Base-by-base conservation (phyloP, 2,329 filamentous ascomycete species). In the Ophidiomyces ophidiicola region DNA sequence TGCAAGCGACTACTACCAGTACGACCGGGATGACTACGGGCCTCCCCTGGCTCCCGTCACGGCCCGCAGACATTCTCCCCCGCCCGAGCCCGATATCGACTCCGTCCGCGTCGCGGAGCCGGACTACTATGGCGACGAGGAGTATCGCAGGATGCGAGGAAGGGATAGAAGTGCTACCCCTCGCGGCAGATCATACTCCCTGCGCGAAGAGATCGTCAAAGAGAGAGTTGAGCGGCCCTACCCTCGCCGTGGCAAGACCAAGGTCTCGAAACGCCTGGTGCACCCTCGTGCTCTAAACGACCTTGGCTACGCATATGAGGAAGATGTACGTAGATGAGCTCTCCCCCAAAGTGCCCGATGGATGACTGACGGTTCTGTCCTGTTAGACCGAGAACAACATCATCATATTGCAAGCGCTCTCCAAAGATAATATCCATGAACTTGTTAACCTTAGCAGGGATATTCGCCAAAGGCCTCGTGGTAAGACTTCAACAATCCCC, bases 391-490 rank as follows among this genome's bases (percentile, higher is more conserved):
- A 81, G n/a, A n/a, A n/a, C 49, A 81, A 80, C 15, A 76, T 90
- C 50, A 74, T 94, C 37, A 77, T 96, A 23, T 76, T 82, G 50
- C 80, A 83, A 54, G 87, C 88, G 6, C 70, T 96, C 4, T 82
- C 84, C 11, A 87, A 92, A 51, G 77, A 88, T 12, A 85, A 94
- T 51, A 94, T 94, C 46, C 86, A 94, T 50, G 82, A 92, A 52
- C 70, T 94, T 31, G 81, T 94, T 51, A 76, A 10, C 17, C 30
- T 43, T 8, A 92, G 84, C 59, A 82, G 86, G 52, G 76, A 80
- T 21, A 55, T 61, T 40, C 55, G 51, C 42, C 53, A 52, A 18
- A 28, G 14, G 12, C 19, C 21, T 20, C 32, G 30, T 18, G 23
- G 21, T 33, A 15, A 39, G 30, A 11, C 7, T 15, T 3, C n/a